Base-by-base conservation (phyloP, 306 rosid species). In the Aeschynomene evenia region DNA sequence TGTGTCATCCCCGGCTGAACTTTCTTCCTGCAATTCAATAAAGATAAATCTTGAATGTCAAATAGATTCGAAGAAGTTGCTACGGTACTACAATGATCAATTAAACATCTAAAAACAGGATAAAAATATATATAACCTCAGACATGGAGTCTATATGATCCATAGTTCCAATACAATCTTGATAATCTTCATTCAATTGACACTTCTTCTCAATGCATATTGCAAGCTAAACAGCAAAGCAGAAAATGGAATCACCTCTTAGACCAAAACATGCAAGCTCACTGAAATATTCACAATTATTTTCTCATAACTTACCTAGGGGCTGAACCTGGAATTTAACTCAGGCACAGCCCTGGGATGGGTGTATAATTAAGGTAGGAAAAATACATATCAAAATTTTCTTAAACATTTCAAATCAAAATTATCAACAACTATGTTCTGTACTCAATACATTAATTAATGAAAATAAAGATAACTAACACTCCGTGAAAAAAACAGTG, bases 111-210 rank as follows among this genome's bases (percentile, higher is more conserved):
- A 50, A 69, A 75, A 54, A 54, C 58, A 65, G 60, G 19, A 33
- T 16, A 78, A 72, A 43, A 33, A 26, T 46, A 36, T 26, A 11
- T 63, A 36, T 71, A 68, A 93, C 96, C 94, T 88, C 90, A 24
- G 66, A 28, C 74, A 19, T 70, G 60, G 87, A 77, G 74, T 88
- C 91, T 28, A 82, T 77, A 16, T 76, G 79, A 79, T 88, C 98
- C 63, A 79, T 49, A 79, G 88, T 93, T 58, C 82, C 98, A 76
- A 88, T 79, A 78, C 98, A 93, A 73, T 93, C 98, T 86, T 90
- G 88, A 86, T 79, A 93, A 54, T 90, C 96, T 71, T 93, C 98
- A 74, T 61, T 85, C 55, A 70, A 34, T 64, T 85, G 87, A 73
- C 74, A 77, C 83, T 84, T 93, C 81, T 58, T 85, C 78, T 90